A percentile compares a stretch with the other conserved stretches of the same genome.
phyloP scores from a whole-genome alignment of 1,284 basidiomycete genomes.

The Sanghuangporus sanghuang region DNA sequence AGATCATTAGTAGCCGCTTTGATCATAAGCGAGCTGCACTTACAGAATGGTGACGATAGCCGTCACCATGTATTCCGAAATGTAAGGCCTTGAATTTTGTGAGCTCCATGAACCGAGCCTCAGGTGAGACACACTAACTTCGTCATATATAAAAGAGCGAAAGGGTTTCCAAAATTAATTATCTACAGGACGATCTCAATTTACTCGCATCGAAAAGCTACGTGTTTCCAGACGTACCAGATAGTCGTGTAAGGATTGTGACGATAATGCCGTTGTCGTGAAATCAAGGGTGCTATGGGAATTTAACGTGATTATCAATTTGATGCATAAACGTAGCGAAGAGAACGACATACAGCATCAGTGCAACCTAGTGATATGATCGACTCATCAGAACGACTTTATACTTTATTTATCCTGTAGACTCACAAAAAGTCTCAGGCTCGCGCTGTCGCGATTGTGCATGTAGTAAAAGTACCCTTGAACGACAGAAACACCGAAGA shows the following conservation, averaged over 20 bases:
- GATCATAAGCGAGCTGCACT: neutral
- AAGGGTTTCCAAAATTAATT: constrained; percentile 14
- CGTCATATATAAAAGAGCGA: constrained; percentile 14
- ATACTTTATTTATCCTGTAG: neutral
- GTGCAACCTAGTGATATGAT: constrained; percentile 1
- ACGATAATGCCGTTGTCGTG: constrained; percentile 7
- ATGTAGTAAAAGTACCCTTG: constrained; percentile 15
- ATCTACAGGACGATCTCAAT: neutral
- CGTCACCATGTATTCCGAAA: constrained; percentile 11
- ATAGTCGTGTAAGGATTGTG: constrained; percentile 11
- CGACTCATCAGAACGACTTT: neutral
- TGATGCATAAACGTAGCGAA: neutral
- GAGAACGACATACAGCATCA: constrained; percentile 11
- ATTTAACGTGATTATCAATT: neutral
- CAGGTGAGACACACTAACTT: neutral
- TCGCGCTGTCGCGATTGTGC: constrained; percentile 9
- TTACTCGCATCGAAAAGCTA: neutral
- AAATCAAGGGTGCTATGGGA: constrained; percentile 3
- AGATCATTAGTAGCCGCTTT: neutral
- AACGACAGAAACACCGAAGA: constrained; percentile 15
- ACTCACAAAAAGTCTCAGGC: constrained; percentile 13
- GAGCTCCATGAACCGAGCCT: neutral
- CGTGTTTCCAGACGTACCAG: neutral
- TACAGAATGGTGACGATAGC: constrained; percentile 5
- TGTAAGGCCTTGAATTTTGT: constrained; percentile 8